Percentiles rank a stretch among this genome's conserved stretches.
phyloP scores from a whole-genome alignment of 345 rosid genomes.

The Gossypium herbaceum region DNA sequence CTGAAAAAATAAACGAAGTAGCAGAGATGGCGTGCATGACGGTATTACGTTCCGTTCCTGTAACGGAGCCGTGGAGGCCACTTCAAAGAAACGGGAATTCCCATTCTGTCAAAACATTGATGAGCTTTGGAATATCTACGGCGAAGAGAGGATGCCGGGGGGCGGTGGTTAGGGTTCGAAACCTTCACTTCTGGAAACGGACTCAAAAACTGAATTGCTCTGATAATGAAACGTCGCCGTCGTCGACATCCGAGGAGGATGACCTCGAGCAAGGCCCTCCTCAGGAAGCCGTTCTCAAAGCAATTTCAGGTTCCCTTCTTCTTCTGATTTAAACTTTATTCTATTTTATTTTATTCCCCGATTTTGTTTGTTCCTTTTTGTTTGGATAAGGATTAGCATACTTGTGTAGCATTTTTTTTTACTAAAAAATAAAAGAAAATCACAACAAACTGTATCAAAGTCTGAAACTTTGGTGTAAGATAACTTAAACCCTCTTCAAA shows the following conservation, averaged over 20 bases:
- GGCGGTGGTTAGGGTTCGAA: constrained; percentile 2
- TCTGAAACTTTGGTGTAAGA: neutral
- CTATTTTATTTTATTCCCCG: constrained; percentile 10
- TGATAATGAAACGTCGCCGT: constrained; percentile 10
- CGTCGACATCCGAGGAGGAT: constrained; percentile 14
- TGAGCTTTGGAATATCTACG: neutral
- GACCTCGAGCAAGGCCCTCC: constrained; percentile 51
- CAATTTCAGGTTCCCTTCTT: constrained; percentile 66
- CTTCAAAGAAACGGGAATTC: constrained; percentile 29
- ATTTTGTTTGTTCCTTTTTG: constrained; percentile 12
- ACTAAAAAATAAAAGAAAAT: neutral
- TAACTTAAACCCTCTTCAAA: neutral
- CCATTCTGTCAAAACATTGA: neutral
- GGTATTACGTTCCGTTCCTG: constrained; percentile 50
- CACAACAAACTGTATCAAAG: neutral
- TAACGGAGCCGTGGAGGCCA: constrained; percentile 52
- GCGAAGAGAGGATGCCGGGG: constrained; percentile 2
- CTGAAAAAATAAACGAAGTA: neutral
- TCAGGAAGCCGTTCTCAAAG: constrained; percentile 93
- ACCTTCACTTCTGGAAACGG: constrained; percentile 6
- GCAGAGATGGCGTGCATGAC: constrained; percentile 67
- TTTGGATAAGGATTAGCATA: neutral
- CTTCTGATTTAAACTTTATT: neutral
- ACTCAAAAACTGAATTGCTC: constrained; percentile 27
- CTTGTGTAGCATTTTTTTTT: neutral